A percentile compares a stretch with the other conserved stretches of the same genome.
Conservation (phyloP, 371 early-diverging fungal species). For the Mucor plumbeus region DNA sequence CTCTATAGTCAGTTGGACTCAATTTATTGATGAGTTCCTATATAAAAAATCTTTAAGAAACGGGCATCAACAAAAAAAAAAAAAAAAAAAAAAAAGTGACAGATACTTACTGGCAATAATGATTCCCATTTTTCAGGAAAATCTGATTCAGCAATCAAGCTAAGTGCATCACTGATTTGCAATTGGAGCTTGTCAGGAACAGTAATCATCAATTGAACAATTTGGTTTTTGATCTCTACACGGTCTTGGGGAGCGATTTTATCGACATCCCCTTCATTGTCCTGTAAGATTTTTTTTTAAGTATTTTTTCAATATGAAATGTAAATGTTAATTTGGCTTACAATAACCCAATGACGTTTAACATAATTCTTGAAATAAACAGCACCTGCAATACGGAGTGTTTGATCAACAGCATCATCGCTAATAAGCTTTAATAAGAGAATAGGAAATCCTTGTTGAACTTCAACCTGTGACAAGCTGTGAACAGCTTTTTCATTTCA, state of each 20-base stretch:
- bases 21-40: slow-evolving; percentile 81
- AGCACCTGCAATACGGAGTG: slow-evolving; percentile 81
- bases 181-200: slow-evolving; percentile 82
- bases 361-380: slow-evolving; percentile 96
- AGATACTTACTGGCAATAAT: slow-evolving; percentile 73
- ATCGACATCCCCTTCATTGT: slow-evolving; percentile 58
- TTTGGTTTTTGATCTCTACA: slow-evolving; percentile 75
- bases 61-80: neutral
- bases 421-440: slow-evolving; percentile 75
- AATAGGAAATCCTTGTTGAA: slow-evolving; percentile 75
- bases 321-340: slow-evolving; percentile 33
- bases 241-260: slow-evolving; percentile 75
- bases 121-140: slow-evolving; percentile 89
- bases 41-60: neutral
- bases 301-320: neutral
- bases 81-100: neutral
- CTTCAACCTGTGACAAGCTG: slow-evolving; percentile 64
- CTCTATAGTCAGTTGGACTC: slow-evolving; percentile 75
- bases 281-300: slow-evolving; percentile 25
- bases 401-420: slow-evolving; percentile 56
- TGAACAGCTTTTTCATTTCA: slow-evolving; percentile 59
- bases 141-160: slow-evolving; percentile 89
- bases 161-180: slow-evolving; percentile 91
- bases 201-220: slow-evolving; percentile 87
- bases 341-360: slow-evolving; percentile 85